Percentiles rank a stretch among this genome's conserved stretches.
Evolutionary conservation across 1,284 basidiomycete species (phyloP).

Genomic region (Fomitopsis palustris): DNA sequence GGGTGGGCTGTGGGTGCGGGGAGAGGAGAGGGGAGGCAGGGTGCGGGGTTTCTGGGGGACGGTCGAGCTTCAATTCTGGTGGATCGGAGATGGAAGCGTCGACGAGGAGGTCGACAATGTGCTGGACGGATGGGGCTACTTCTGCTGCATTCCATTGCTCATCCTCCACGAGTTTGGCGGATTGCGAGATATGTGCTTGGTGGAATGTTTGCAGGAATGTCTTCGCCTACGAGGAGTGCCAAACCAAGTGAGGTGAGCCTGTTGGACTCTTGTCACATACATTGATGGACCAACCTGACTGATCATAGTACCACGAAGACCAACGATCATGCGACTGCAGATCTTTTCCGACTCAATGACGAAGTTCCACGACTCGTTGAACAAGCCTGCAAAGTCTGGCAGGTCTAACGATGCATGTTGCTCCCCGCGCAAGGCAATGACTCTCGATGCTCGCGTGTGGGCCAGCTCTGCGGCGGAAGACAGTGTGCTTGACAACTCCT

Average conservation of each 20-base stretch:
- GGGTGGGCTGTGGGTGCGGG: slow-evolving; percentile 20
- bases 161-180: slow-evolving; percentile 89
- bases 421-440: slow-evolving; percentile 75
- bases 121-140: slow-evolving; percentile 65
- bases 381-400: slow-evolving; percentile 76
- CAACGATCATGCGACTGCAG: slow-evolving; percentile 88
- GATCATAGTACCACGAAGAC: slow-evolving; percentile 80
- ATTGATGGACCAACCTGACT: slow-evolving; percentile 54
- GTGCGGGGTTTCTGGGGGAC: slow-evolving; percentile 25
- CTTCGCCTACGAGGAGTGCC: slow-evolving; percentile 63
- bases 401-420: slow-evolving; percentile 75
- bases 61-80: slow-evolving; percentile 47
- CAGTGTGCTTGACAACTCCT: slow-evolving; percentile 71
- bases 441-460: slow-evolving; percentile 77
- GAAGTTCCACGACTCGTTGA: slow-evolving; percentile 86
- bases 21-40: slow-evolving; percentile 17
- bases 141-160: slow-evolving; percentile 87
- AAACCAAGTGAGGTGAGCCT: not conserved
- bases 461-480: slow-evolving; percentile 81
- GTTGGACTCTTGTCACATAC: not conserved
- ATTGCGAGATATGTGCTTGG: slow-evolving; percentile 74
- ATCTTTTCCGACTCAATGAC: slow-evolving; percentile 85
- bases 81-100: slow-evolving; percentile 84
- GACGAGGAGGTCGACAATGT: slow-evolving; percentile 70
- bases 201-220: slow-evolving; percentile 87